These are phyloP conservation scores for Microcos paniculata DNA, from an alignment of 345 rosid species.

Conservation along the genomic window DNA sequence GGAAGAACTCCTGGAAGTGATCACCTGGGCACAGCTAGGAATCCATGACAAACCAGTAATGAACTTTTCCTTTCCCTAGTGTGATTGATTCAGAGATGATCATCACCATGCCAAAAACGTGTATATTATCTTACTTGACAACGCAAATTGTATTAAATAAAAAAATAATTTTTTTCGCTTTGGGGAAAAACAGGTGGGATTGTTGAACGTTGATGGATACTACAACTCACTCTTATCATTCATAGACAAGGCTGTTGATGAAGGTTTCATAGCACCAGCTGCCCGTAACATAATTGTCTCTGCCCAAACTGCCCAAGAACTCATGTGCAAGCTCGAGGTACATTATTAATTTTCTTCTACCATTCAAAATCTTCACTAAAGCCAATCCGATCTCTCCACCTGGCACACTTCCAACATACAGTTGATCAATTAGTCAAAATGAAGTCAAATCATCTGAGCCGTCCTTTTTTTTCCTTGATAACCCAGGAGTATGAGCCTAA, in stretches of 20 bases:
- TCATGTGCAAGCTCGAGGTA: slow-evolving; percentile 78
- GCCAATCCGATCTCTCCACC: not conserved
- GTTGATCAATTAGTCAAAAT: not conserved
- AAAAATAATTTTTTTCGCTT: not conserved
- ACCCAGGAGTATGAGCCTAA: slow-evolving; percentile 55
- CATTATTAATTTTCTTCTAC: not conserved
- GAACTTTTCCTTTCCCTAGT: not conserved
- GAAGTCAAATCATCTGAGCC: not conserved
- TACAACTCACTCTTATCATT: slow-evolving; percentile 67
- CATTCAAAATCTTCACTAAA: not conserved
- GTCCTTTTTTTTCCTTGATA: not conserved
- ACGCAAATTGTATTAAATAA: not conserved
- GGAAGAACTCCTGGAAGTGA: slow-evolving; percentile 73
- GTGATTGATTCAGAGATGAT: not conserved
- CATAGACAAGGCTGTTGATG: slow-evolving; percentile 83
- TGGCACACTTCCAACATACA: not conserved
- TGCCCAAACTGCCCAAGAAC: slow-evolving; percentile 69
- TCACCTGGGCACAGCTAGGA: slow-evolving; percentile 82
- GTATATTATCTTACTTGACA: not conserved
- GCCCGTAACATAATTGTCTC: slow-evolving; percentile 76
- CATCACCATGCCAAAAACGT: not conserved
- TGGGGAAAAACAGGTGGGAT: slow-evolving; percentile 51
- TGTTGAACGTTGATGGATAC: slow-evolving; percentile 75
- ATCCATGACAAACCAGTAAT: slow-evolving; percentile 74
- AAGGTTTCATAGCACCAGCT: slow-evolving; percentile 69